These are phyloP conservation scores for Leptographium wingfieldii DNA, from an alignment of 2,329 filamentous ascomycete genomes.

Conservation along the genomic window DNA sequence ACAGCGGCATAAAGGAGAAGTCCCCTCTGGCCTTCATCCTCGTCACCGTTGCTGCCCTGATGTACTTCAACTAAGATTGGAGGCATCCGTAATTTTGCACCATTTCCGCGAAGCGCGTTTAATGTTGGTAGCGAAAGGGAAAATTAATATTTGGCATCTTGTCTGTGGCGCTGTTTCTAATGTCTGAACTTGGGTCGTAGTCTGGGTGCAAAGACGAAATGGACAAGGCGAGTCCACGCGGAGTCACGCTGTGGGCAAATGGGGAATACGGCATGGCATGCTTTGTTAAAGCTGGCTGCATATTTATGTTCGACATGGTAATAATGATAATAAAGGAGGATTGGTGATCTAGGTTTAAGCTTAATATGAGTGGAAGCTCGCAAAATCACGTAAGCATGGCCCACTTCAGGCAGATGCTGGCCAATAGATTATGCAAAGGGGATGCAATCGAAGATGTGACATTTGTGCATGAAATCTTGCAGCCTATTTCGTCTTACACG, in stretches of 20 bases:
- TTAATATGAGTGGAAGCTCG: too few relatives aligned
- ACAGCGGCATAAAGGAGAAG: conserved; percentile 24
- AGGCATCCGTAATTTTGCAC: neutral
- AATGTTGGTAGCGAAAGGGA: neutral
- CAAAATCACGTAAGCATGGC: too few relatives aligned
- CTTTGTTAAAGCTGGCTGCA: too few relatives aligned
- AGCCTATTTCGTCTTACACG: neutral
- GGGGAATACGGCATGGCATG: neutral
- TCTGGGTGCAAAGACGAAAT: too few relatives aligned
- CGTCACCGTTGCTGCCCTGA: conserved; percentile 25
- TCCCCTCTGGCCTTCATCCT: conserved; percentile 29
- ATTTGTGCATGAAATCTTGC: neutral
- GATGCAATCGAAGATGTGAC: too few relatives aligned
- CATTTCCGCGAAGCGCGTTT: neutral
- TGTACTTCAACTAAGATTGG: conserved; percentile 27
- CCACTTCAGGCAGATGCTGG: too few relatives aligned
- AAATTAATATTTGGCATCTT: neutral
- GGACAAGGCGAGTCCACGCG: neutral
- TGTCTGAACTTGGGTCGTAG: neutral
- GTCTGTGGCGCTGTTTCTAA: neutral
- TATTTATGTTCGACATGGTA: too few relatives aligned
- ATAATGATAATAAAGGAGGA: too few relatives aligned
- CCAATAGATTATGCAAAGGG: too few relatives aligned
- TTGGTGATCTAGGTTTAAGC: too few relatives aligned
- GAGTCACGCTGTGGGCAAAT: neutral